Base-by-base conservation (phyloP, 495 filamentous ascomycete genomes). In the Stereocaulon alpinum region DNA sequence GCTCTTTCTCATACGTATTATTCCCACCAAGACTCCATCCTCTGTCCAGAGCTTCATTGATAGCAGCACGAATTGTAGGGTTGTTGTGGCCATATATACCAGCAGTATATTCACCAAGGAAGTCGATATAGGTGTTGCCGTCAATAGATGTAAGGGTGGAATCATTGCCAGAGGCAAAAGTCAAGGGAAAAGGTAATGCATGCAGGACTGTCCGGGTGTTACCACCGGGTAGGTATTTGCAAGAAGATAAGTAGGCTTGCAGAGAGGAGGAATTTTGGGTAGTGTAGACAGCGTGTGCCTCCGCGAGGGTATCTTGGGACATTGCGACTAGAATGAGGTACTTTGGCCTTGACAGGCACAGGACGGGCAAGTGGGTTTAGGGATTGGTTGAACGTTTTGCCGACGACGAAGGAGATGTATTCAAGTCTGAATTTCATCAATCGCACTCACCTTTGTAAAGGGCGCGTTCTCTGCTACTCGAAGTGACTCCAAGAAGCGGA, bases 191-290 rank as follows among this genome's bases (percentile, higher is more conserved):
- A 0, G 83, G 82, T 4, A 65, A 66, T n/a, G 72, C 73, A 67
- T 83, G 74, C 0, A 86, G 71, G 2, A 83, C 69, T 3, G 77
- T 79, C 18, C 83, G 70, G 14, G 83, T 86, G 63, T 85, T 86
- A 43, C 83, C 83, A 17, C 82, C 82, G 0, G 82, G 82, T 4
- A 84, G 67, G 43, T 69, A 64, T 37, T 70, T 37, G 22, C 67
- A 58, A 20, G 78, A 76, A 14, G 40, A 54, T 60, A 43, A 11
- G 10, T 54, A 40, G 49, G 58, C 58, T 32, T 55, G 20, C 0
- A 43, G 58, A 42, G 58, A 60, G 40, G 50, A 11, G 7, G 48
- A 24, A 37, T 60, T 60, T 14, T 17, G 44, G 34, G 5, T 4
- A 2, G 27, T 58, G 44, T 58, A 58, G 9, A 15, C 7, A 18